These are phyloP conservation scores for Agaricus sinodeliciosus DNA, from an alignment of 768 basidiomycete species.

Conservation along the genomic window DNA sequence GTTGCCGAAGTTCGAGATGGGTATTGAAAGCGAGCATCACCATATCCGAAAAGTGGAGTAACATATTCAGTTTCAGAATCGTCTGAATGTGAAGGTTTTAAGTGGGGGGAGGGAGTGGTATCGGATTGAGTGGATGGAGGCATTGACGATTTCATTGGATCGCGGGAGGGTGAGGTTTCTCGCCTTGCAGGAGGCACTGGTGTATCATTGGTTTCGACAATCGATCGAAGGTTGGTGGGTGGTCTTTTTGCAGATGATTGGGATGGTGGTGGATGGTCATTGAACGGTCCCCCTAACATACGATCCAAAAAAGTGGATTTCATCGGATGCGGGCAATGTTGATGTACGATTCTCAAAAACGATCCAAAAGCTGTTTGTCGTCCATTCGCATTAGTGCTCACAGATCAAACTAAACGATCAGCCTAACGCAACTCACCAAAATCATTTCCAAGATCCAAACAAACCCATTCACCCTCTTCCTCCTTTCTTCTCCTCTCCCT, in stretches of 20 bases:
- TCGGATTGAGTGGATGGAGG: not conserved
- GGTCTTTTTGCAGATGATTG: not conserved
- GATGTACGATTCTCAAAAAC: constrained; percentile 30
- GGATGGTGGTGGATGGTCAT: constrained; percentile 1
- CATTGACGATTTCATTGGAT: not conserved
- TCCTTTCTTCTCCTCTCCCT: constrained; percentile 16
- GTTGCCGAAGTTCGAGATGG: constrained; percentile 24
- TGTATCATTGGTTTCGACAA: not conserved
- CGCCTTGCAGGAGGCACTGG: not conserved
- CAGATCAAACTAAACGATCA: not conserved
- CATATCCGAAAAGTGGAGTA: constrained; percentile 9
- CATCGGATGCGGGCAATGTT: constrained; percentile 50
- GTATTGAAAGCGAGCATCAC: constrained; percentile 7
- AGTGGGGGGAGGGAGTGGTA: constrained; percentile 6
- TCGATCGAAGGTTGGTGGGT: not conserved
- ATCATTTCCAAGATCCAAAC: constrained; percentile 45
- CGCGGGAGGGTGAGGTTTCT: not conserved
- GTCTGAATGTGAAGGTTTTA: constrained; percentile 2
- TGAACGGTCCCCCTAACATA: not conserved
- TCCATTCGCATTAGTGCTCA: not conserved
- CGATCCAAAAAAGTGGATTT: constrained; percentile 14
- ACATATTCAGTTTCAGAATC: constrained; percentile 15
- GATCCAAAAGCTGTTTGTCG: not conserved
- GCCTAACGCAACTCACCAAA: constrained; percentile 23
- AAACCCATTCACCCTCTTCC: constrained; percentile 40